Evolutionary conservation across 305 asterid genomes (phyloP).

Genomic region (Stenogyne calaminthoides): DNA sequence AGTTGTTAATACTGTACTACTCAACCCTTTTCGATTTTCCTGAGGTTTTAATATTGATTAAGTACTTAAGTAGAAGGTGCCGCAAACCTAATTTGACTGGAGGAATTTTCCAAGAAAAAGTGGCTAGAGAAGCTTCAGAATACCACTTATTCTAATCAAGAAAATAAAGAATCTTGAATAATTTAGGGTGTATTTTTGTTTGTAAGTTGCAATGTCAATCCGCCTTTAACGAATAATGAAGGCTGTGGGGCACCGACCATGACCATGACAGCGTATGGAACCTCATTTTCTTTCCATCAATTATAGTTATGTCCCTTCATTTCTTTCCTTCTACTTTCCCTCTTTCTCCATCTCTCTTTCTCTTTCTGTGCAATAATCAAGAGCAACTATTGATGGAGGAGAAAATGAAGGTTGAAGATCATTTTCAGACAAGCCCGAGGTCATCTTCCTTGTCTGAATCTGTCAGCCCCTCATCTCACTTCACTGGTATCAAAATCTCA

Average conservation of each 20-base stretch:
- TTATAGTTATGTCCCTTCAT: conserved; percentile 7
- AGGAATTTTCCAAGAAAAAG: conserved; percentile 35
- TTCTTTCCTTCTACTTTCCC: conserved; percentile 31
- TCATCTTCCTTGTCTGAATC: conserved; percentile 48
- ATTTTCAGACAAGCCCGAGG: conserved; percentile 28
- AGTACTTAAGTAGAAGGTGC: not conserved
- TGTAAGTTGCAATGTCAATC: conserved; percentile 22
- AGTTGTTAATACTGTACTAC: not conserved
- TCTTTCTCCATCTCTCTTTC: not conserved
- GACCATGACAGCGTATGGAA: conserved; percentile 31
- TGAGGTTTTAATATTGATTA: not conserved
- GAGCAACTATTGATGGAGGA: conserved; percentile 22
- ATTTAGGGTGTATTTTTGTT: conserved; percentile 17
- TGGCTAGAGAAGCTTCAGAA: conserved; percentile 19
- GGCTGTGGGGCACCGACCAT: conserved; percentile 38
- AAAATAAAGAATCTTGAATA: not conserved
- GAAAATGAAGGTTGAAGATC: conserved; percentile 34
- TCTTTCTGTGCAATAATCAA: not conserved
- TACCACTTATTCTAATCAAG: conserved; percentile 1
- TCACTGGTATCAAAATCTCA: conserved; percentile 31
- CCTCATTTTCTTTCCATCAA: conserved; percentile 8
- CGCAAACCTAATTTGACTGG: conserved; percentile 33
- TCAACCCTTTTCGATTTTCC: not conserved
- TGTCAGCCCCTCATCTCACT: conserved; percentile 36
- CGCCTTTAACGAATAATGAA: conserved; percentile 17